Conservation (phyloP, 2,329 filamentous ascomycete genomes). For the Cladosporium sp. region DNA sequence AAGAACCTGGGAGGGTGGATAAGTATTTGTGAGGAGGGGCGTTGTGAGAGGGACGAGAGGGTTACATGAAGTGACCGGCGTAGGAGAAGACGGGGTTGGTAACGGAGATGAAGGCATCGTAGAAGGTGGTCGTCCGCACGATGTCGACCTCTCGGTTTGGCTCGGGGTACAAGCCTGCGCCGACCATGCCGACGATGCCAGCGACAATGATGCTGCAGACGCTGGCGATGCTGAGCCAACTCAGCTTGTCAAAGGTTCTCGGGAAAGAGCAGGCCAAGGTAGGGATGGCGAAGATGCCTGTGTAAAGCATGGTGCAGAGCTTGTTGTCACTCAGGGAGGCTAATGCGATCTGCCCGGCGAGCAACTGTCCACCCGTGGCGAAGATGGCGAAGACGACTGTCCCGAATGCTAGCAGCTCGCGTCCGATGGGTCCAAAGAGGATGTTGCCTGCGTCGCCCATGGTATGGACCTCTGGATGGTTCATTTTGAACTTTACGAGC, state of each 20-base stretch:
- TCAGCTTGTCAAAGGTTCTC: constrained; percentile 45
- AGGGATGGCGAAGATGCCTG: constrained; percentile 46
- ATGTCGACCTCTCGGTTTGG: constrained; percentile 34
- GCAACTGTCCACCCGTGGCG: constrained; percentile 45
- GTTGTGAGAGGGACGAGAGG: neutral
- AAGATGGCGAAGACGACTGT: constrained; percentile 50
- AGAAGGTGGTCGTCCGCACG: constrained; percentile 35
- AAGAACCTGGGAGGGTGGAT: constrained; percentile 36
- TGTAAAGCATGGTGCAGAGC: constrained; percentile 46
- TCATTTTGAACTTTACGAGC: constrained; percentile 40
- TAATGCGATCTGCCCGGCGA: constrained; percentile 48
- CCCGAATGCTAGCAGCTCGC: constrained; percentile 31
- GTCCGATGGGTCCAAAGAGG: constrained; percentile 26
- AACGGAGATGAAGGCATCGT: constrained; percentile 41
- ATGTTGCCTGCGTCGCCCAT: constrained; percentile 33
- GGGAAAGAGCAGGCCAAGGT: constrained; percentile 44
- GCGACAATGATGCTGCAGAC: constrained; percentile 45
- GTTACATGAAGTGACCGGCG: constrained; percentile 46
- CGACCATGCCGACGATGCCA: constrained; percentile 47
- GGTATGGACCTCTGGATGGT: constrained; percentile 32
- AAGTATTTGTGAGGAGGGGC: neutral
- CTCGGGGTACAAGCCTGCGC: constrained; percentile 40
- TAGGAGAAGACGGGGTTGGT: constrained; percentile 50
- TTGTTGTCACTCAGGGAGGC: constrained; percentile 40
- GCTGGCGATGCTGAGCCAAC: constrained; percentile 41